Base-by-base conservation (phyloP, 345 rosid species). In the Firmiana major region DNA sequence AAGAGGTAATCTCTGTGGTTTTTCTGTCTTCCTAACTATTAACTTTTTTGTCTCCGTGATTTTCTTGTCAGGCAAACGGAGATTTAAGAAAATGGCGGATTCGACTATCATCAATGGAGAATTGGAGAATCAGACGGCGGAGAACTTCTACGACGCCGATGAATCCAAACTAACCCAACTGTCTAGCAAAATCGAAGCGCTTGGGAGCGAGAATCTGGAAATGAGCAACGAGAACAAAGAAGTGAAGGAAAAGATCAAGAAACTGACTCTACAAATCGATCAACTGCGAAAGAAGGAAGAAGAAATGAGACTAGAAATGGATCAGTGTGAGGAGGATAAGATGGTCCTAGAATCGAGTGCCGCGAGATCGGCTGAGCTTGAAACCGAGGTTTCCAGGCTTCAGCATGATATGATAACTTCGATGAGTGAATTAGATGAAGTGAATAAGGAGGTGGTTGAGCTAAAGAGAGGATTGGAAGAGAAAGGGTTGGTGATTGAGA, bases 401-500 rank as follows among this genome's bases (percentile, higher is more conserved):
- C 97, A 90, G 66, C 92, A 91, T 1, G 95, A 94, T 71, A 73
- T 90, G 79, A 78, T 85, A n/a, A 73, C 63, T 9, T 83, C 90
- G 0, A 84, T 86, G 87, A 85, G 54, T 11, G 93, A 81, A 0
- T 84, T 79, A 0, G 91, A 86, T 36, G 95, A 90, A 58, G 87
- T 86, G n/a, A 85, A 45, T 38, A 76, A 53, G n/a, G 89, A 89
- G 83, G 84, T 82, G 9, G 78, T 16, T 12, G 85, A 84, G 74
- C 43, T 88, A 79, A 89, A 83, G 83, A 78, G 60, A 19, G 80
- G 48, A 0, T 51, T 85, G 79, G 86, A 73, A 2, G 92, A 88
- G 83, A 87, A 87, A 75, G 83, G 24, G 7, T 85, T 26, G 75
- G 81, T 73, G 74, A 54, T 85, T 19, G 93, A 88, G 45, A 76